These are phyloP conservation scores for Delitschia confertaspora DNA, from an alignment of 495 filamentous ascomycete species.

Conservation along the genomic window DNA sequence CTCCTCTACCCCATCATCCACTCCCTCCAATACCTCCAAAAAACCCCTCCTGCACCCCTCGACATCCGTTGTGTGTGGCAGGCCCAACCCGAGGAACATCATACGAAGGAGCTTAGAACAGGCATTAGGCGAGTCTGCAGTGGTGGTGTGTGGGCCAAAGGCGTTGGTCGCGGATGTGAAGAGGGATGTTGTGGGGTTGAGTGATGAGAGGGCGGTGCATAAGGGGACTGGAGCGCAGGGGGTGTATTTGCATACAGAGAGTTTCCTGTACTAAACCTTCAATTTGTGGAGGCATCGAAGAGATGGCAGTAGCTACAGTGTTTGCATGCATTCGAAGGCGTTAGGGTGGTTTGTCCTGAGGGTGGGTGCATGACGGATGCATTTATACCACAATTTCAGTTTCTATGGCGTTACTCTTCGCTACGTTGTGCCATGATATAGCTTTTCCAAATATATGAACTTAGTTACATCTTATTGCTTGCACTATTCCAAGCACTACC, in stretches of 20 bases:
- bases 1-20: slow-evolving; percentile 12
- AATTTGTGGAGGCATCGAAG: no score
- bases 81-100: slow-evolving; percentile 40
- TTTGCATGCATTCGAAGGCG: no score
- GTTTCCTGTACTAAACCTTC: slow-evolving; percentile 36
- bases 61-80: slow-evolving; percentile 34
- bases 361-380: no score
- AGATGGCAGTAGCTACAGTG: no score
- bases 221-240: slow-evolving; percentile 87
- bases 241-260: slow-evolving; percentile 44
- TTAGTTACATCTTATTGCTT: no score
- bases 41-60: slow-evolving; percentile 22
- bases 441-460: no score
- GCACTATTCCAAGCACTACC: no score
- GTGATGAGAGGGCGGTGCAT: slow-evolving; percentile 80
- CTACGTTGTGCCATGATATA: no score
- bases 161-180: slow-evolving; percentile 58
- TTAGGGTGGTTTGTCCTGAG: no score
- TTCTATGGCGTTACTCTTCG: no score
- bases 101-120: slow-evolving; percentile 55
- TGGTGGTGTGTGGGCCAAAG: slow-evolving; percentile 70
- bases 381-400: no score
- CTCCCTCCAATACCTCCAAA: slow-evolving; percentile 5
- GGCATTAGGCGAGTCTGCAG: slow-evolving; percentile 71
- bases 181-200: slow-evolving; percentile 57